Evolutionary conservation across 140 eudicot genomes (phyloP).

Genomic region (Anethum foeniculum): DNA sequence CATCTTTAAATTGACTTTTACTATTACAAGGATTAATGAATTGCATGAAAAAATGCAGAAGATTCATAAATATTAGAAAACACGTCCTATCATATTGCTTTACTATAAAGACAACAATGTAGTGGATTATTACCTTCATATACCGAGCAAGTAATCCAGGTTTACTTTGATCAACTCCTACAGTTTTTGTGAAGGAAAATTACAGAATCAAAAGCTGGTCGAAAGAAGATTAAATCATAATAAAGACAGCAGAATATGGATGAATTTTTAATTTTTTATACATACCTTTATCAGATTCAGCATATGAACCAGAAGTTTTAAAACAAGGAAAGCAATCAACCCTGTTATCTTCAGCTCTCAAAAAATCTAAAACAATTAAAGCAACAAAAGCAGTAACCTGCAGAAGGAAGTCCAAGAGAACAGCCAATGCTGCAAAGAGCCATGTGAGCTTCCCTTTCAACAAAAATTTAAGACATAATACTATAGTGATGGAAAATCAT

Average conservation of each 20-base stretch:
- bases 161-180: conserved; percentile 54
- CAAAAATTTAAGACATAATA: conserved; percentile 4
- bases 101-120: neutral
- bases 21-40: neutral
- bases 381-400: conserved; percentile 99
- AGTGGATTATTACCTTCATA: conserved; percentile 66
- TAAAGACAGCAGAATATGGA: conserved; percentile 3
- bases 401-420: conserved; percentile 91
- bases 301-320: conserved; percentile 40
- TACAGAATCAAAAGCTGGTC: conserved; percentile 11
- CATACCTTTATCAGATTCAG: conserved; percentile 63
- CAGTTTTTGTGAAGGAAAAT: conserved; percentile 9
- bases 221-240: neutral
- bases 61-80: neutral
- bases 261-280: neutral
- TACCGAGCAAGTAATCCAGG: conserved; percentile 76
- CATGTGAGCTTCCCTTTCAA: conserved; percentile 10
- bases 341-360: conserved; percentile 85
- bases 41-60: neutral
- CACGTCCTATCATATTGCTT: neutral
- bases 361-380: conserved; percentile 69
- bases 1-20: neutral
- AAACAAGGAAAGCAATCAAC: conserved; percentile 90
- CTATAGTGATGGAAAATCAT: neutral
- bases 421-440: conserved; percentile 79